Percentiles rank a stretch among this genome's conserved stretches.
Conservation (phyloP, 2,329 filamentous ascomycete species). For the Colletotrichum sp. region DNA sequence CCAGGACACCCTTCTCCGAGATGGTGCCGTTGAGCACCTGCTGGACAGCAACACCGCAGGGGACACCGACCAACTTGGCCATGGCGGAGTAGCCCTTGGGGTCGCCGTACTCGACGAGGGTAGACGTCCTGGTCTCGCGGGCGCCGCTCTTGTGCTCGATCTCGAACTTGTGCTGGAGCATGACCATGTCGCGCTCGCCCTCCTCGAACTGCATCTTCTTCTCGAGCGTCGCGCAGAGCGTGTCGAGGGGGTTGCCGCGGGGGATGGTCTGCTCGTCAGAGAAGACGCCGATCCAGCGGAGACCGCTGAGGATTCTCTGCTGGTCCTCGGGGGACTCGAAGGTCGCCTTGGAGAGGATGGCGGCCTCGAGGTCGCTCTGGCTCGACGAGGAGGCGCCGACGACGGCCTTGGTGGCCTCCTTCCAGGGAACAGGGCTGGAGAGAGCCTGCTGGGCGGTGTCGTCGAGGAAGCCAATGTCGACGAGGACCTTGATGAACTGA, state of each 20-base stretch:
- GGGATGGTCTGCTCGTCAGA: constrained; percentile 73
- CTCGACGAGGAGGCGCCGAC: constrained; percentile 70
- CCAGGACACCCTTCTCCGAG: constrained; percentile 74
- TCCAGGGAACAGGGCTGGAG: constrained; percentile 76
- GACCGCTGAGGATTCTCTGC: constrained; percentile 71
- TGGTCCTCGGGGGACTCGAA: constrained; percentile 75
- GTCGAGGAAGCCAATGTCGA: constrained; percentile 87
- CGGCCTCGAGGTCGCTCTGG: constrained; percentile 73
- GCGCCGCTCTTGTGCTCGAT: constrained; percentile 83
- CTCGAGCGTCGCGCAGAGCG: constrained; percentile 87
- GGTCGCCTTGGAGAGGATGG: constrained; percentile 76
- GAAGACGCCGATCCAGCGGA: constrained; percentile 76
- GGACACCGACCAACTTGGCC: constrained; percentile 82
- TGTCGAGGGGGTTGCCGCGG: constrained; percentile 82
- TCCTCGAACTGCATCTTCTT: constrained; percentile 89
- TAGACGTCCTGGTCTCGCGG: constrained; percentile 79
- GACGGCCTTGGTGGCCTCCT: constrained; percentile 81
- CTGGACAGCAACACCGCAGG: constrained; percentile 66
- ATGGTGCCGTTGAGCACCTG: constrained; percentile 79
- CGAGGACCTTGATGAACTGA: constrained; percentile 84
- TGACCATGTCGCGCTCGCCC: constrained; percentile 84
- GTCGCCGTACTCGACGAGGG: constrained; percentile 82
- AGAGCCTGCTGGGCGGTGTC: constrained; percentile 72
- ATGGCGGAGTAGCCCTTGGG: constrained; percentile 82
- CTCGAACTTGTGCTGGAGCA: constrained; percentile 82